Evolutionary conservation across 441 rosid species (phyloP).

Genomic region (Brassica balearica): DNA sequence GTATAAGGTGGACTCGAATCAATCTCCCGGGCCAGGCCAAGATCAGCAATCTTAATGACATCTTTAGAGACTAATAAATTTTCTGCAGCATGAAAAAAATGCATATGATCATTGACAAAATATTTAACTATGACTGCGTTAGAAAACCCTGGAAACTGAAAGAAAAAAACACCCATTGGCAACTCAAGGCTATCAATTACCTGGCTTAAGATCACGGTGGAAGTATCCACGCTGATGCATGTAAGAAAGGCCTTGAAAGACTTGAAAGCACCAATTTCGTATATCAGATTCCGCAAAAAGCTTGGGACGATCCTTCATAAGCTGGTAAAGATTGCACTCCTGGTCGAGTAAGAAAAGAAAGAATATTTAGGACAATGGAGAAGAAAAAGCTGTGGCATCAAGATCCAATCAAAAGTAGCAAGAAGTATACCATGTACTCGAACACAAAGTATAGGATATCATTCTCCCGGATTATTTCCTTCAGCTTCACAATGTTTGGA

Average conservation of each 20-base stretch:
- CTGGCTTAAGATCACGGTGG: conserved; percentile 98
- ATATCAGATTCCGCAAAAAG: conserved; percentile 82
- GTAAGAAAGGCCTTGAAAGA: conserved; percentile 92
- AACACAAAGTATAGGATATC: conserved; percentile 85
- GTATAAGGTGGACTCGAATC: conserved; percentile 89
- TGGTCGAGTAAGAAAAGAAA: conserved; percentile 37
- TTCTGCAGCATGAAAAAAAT: conserved; percentile 50
- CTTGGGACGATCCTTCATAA: conserved; percentile 80
- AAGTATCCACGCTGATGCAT: conserved; percentile 96
- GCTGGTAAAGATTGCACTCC: conserved; percentile 96
- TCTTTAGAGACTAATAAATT: conserved; percentile 81
- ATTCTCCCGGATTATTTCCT: conserved; percentile 93
- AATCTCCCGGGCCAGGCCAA: conserved; percentile 95
- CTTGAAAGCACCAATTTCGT: conserved; percentile 95
- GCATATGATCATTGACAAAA: neutral
- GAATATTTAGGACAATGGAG: neutral
- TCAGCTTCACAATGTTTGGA: conserved; percentile 92
- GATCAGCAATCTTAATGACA: conserved; percentile 90
- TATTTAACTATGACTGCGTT: neutral
- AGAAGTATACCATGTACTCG: conserved; percentile 77
- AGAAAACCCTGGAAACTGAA: neutral
- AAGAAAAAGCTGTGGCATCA: neutral
- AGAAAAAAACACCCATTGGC: conserved; percentile 9
- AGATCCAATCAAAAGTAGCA: conserved; percentile 12
- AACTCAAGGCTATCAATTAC: conserved; percentile 50